Base-by-base conservation (phyloP, 2,329 filamentous ascomycete species). In the Shiraia bambusicola region DNA sequence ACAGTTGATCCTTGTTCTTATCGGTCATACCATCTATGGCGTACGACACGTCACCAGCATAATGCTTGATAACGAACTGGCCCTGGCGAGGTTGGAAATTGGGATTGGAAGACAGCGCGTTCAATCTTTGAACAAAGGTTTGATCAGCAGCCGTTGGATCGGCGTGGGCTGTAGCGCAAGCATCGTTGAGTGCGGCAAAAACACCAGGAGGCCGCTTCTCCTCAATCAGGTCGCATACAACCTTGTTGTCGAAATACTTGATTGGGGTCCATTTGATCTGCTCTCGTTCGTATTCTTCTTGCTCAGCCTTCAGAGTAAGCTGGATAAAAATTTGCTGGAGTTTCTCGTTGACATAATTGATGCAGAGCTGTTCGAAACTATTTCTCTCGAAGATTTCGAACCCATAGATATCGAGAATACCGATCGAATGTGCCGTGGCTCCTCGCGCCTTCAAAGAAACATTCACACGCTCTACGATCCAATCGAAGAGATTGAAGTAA, bases 341-440 rank as follows among this genome's bases (percentile, higher is more conserved):
- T 69, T 96, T 98, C 69, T 98, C 93, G 71, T 98, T 98, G 48
- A 94, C 97, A 71, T 98, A 98, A 71, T 98, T 98, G 78, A 98
- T 98, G 75, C 93, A 98, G 5, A 98, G 79, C 69, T 98, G 93
- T 68, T 98, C 93, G 61, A 98, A 98, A 74, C 92, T 96, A 74
- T 98, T 98, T 61, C 88, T 82, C 57, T 98, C 91, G 59, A 98
- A 98, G 56, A 98, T 98, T 67, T 98, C 93, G 63, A 98, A 98
- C 2, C 93, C 93, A 67, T 98, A 98, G 56, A 98, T 98, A 77
- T 98, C 93, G 54, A 98, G 78, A 64, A 98, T 97, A 64, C 93
- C 93, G 55, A 98, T 93, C 2, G 88, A 88, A 67, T 96, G 93
- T 29, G 82, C 75, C 3, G 91, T 80, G 0, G 81, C 73, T 34